Percentiles rank a stretch among this genome's conserved stretches.
phyloP scores from a whole-genome alignment of 768 basidiomycete species.

The Paxillus ammoniavirescens region DNA sequence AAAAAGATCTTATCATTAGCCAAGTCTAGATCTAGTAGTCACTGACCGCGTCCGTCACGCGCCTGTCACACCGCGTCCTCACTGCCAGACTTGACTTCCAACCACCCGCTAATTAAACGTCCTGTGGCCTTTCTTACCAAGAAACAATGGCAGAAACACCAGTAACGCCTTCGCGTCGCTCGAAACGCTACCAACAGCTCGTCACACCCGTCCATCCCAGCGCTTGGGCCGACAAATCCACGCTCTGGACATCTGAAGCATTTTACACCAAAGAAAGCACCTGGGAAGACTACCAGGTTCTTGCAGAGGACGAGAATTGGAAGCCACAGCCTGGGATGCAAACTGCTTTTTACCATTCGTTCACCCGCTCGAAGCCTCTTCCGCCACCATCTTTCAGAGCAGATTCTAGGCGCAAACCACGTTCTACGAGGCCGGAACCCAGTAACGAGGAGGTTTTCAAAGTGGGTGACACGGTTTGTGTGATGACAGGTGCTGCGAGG shows the following conservation, averaged over 20 bases:
- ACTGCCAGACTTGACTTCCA: slow-evolving; percentile 3
- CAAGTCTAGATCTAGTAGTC: neutral
- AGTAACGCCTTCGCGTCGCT: slow-evolving; percentile 34
- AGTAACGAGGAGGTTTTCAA: slow-evolving; percentile 36
- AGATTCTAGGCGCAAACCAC: slow-evolving; percentile 5
- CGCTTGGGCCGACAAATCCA: slow-evolving; percentile 26
- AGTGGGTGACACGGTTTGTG: slow-evolving; percentile 67
- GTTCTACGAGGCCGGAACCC: slow-evolving; percentile 7
- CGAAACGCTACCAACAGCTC: slow-evolving; percentile 35
- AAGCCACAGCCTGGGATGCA: slow-evolving; percentile 12
- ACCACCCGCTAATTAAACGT: too few relatives aligned
- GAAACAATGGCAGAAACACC: slow-evolving; percentile 4
- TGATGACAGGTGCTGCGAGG: slow-evolving; percentile 44
- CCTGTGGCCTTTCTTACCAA: too few relatives aligned
- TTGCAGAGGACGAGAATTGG: slow-evolving; percentile 29
- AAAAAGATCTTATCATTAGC: neutral
- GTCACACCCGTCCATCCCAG: slow-evolving; percentile 27
- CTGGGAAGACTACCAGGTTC: slow-evolving; percentile 25
- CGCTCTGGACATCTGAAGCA: slow-evolving; percentile 27
- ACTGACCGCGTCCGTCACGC: slow-evolving; percentile 17
- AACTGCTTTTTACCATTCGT: slow-evolving; percentile 31
- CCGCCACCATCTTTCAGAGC: slow-evolving; percentile 16
- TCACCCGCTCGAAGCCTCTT: slow-evolving; percentile 18
- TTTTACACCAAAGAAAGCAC: slow-evolving; percentile 19
- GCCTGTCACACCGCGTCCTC: slow-evolving; percentile 9